Percentiles rank a stretch among this genome's conserved stretches.
phyloP scores from a whole-genome alignment of 176 grass and related monocot genomes.

The Bonia amplexicaulis region DNA sequence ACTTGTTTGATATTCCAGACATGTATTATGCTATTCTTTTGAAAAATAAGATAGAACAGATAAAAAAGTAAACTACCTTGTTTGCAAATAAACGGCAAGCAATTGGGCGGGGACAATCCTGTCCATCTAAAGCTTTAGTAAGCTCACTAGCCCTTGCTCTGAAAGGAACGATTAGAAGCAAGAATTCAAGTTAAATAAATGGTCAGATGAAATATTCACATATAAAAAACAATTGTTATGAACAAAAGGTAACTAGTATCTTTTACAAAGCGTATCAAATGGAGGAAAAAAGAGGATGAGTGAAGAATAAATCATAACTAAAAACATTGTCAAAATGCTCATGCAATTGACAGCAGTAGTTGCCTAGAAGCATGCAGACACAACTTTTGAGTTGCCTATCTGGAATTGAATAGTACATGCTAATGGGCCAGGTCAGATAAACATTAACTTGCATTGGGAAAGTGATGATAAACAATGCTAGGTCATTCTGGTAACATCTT shows the following conservation, averaged over 20 bases:
- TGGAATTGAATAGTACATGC: not conserved
- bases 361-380: not conserved
- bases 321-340: not conserved
- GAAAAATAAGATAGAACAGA: not conserved
- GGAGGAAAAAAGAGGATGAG: not conserved
- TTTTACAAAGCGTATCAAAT: not conserved
- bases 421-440: not conserved
- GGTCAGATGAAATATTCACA: not conserved
- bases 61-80: conserved; percentile 34
- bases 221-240: not conserved
- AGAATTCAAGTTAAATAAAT: conserved; percentile 12
- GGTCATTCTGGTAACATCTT: not conserved
- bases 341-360: not conserved
- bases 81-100: conserved; percentile 42
- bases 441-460: not conserved
- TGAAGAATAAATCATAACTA: not conserved
- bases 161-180: not conserved
- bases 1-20: not conserved
- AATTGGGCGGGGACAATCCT: conserved; percentile 39
- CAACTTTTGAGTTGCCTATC: not conserved
- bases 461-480: not conserved
- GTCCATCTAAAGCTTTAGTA: conserved; percentile 54
- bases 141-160: conserved; percentile 47
- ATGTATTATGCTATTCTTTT: not conserved
- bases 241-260: not conserved